Conservation (phyloP, 306 rosid species). For the Crotalaria pallida region DNA sequence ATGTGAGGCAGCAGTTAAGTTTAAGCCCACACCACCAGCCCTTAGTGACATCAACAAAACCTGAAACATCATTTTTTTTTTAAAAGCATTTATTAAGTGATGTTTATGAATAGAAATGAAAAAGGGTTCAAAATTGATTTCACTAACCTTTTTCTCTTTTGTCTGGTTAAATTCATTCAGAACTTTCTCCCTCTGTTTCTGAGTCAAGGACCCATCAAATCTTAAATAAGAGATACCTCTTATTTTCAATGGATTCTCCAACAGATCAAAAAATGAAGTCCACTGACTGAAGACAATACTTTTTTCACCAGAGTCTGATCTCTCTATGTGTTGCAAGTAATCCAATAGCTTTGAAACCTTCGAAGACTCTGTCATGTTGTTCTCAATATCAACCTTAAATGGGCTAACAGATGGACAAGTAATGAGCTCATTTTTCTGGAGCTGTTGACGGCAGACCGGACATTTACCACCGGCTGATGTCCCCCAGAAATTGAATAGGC, state of each 20-base stretch:
- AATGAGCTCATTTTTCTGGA: conserved; percentile 50
- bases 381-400: conserved; percentile 62
- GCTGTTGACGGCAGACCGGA: conserved; percentile 58
- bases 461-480: conserved; percentile 52
- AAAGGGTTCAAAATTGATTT: background rate
- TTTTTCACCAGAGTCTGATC: conserved; percentile 45
- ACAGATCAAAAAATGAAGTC: conserved; percentile 69
- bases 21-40: conserved; percentile 96
- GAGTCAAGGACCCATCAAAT: conserved; percentile 66
- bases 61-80: too few relatives aligned
- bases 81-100: too few relatives aligned
- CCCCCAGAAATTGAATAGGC: conserved; percentile 67
- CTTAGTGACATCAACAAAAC: conserved; percentile 69
- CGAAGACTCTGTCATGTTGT: conserved; percentile 73
- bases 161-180: conserved; percentile 62
- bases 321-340: conserved; percentile 40
- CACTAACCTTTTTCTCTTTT: conserved; percentile 48
- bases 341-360: conserved; percentile 64
- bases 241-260: conserved; percentile 62
- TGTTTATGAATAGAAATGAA: background rate
- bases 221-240: conserved; percentile 54
- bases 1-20: conserved; percentile 81
- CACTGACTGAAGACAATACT: conserved; percentile 87
- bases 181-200: conserved; percentile 63
- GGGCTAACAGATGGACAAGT: conserved; percentile 55